Base-by-base conservation (phyloP, 345 rosid species). In the Melaleuca alternifolia region DNA sequence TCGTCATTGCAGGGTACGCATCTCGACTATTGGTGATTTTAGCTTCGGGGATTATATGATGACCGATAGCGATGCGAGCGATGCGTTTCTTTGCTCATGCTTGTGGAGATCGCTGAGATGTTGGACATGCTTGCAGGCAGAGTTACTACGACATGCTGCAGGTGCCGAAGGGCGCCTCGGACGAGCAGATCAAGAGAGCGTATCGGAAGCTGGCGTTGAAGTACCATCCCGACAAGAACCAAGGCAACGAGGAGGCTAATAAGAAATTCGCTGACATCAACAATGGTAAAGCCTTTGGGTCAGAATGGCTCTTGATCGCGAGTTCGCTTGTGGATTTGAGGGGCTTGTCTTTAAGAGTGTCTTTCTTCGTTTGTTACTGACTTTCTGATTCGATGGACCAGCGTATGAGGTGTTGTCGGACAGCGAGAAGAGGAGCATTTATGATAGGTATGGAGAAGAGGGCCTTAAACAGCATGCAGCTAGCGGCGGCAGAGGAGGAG, bases 141-240 rank as follows among this genome's bases (percentile, higher is more conserved):
- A 96, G 95, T 87, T 98, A 96, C 86, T 98, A 98, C 86, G 99
- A 98, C 54, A 83, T 98, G 76, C 86, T 98, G 93, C 99, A 98
- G 94, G 96, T 98, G 46, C 91, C 98, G 84, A 95, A 89, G 88
- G 93, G 97, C 83, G 99, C 99, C 37, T 92, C 99, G 53, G 99
- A 98, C 30, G 98, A 95, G 82, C 99, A 96, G 95, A 96, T 98
- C 93, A 98, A 98, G 87, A 94, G 98, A 94, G 98, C 99, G 82
- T 98, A 98, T 37, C 90, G 99, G 87, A 98, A 98, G 91, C 93
- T 98, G 83, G 99, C 99, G 24, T 91, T 98, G 94, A 98, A 98
- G 93, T 98, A 93, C 83, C 99, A 98, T 89, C 99, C 99, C 23
- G 99, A 98, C 88, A 96, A 96, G 96, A 96, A 98, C 85, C 99